phyloP scores from a whole-genome alignment of 2,329 filamentous ascomycete genomes.

The Phyllosticta citrichinensis region DNA sequence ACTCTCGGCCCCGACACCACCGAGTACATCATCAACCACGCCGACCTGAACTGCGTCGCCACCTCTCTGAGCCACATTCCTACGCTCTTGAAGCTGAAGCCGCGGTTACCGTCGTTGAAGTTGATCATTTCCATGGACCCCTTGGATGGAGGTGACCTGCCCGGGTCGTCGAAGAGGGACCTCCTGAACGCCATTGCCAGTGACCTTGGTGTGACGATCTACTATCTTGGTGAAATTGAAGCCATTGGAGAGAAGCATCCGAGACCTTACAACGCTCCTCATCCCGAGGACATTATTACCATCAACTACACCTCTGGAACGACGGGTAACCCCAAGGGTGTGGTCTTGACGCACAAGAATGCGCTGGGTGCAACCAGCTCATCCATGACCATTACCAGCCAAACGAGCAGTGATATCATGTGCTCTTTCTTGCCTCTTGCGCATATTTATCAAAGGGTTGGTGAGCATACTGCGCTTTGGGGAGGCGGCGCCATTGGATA shows the following conservation, averaged over 20 bases:
- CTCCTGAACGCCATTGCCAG: slow-evolving; percentile 66
- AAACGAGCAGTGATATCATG: slow-evolving; percentile 51
- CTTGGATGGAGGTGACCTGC: slow-evolving; percentile 66
- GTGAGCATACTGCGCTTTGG: slow-evolving; percentile 66
- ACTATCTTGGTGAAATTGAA: slow-evolving; percentile 73
- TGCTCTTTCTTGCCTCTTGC: slow-evolving; percentile 88
- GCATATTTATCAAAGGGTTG: slow-evolving; percentile 83
- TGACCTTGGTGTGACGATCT: slow-evolving; percentile 65
- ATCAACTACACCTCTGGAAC: slow-evolving; percentile 89
- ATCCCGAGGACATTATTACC: slow-evolving; percentile 68
- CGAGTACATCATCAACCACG: slow-evolving; percentile 93
- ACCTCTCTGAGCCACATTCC: slow-evolving; percentile 75
- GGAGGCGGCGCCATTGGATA: slow-evolving; percentile 72
- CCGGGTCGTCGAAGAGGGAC: slow-evolving; percentile 67
- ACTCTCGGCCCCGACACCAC: slow-evolving; percentile 84
- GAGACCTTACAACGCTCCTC: slow-evolving; percentile 60
- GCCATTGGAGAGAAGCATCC: slow-evolving; percentile 62
- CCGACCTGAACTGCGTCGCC: slow-evolving; percentile 63
- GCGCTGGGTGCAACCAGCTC: slow-evolving; percentile 63
- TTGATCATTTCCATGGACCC: slow-evolving; percentile 80
- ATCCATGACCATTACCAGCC: slow-evolving; percentile 45
- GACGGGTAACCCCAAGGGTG: slow-evolving; percentile 73
- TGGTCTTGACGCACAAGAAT: slow-evolving; percentile 71
- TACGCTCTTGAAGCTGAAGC: slow-evolving; percentile 66
- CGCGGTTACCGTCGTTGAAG: slow-evolving; percentile 72